Evolutionary conservation across 208 protist species (phyloP).

Genomic region (Crithidia bombi): DNA sequence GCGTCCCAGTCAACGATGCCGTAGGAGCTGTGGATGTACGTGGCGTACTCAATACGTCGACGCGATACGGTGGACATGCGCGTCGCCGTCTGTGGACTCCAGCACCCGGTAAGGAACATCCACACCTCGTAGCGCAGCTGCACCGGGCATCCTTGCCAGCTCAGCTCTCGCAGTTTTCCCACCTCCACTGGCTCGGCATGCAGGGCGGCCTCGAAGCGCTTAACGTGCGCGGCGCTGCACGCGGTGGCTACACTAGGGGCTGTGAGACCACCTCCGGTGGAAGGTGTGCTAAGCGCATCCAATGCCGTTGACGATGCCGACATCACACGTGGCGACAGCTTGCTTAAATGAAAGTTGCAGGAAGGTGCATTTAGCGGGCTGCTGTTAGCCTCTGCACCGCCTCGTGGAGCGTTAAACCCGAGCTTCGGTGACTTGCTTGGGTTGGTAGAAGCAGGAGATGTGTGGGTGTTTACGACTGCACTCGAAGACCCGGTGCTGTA

Average conservation of each 20-base stretch:
- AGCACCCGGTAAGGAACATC: constrained; percentile 64
- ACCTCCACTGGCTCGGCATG: constrained; percentile 38
- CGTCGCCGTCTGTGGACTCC: constrained; percentile 41
- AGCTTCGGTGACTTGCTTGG: constrained; percentile 5
- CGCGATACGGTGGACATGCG: constrained; percentile 46
- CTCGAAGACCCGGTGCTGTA: neutral
- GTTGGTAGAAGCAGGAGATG: neutral
- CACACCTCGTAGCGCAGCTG: constrained; percentile 60
- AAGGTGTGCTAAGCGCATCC: neutral
- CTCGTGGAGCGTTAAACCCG: neutral
- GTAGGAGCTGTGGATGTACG: constrained; percentile 60
- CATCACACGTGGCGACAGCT: neutral
- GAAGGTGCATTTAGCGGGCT: neutral
- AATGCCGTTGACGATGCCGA: constrained; percentile 1
- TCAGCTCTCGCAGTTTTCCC: constrained; percentile 47
- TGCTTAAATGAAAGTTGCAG: neutral
- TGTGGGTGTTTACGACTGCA: neutral
- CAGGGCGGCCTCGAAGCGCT: constrained; percentile 39
- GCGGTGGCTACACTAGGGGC: neutral
- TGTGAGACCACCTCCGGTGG: neutral
- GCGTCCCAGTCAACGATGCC: constrained; percentile 60
- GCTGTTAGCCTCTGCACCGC: neutral
- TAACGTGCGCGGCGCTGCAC: constrained; percentile 12
- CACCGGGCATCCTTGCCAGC: constrained; percentile 64
- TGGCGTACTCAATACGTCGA: constrained; percentile 62